phyloP scores from a whole-genome alignment of 2,329 filamentous ascomycete species.

The Aureobasidium pullulans region DNA sequence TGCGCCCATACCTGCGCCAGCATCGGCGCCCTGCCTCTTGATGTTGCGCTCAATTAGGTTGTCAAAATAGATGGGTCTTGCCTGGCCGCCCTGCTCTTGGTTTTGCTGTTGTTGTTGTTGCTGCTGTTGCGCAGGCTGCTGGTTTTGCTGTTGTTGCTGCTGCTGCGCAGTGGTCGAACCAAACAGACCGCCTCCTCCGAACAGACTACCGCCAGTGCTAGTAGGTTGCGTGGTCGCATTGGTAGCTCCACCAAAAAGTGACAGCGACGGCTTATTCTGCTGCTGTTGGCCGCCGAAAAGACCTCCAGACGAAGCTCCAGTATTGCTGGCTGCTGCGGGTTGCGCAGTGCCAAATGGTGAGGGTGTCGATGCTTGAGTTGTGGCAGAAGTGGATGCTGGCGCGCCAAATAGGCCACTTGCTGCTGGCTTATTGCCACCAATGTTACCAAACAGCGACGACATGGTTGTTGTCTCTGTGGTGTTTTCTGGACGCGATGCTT shows the following conservation, averaged over 20 bases:
- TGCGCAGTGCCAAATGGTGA: constrained; percentile 13
- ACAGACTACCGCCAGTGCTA: constrained; percentile 1
- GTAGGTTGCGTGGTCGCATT: neutral
- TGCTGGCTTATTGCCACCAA: constrained; percentile 10
- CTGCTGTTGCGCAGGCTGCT: neutral
- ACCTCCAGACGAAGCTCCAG: neutral
- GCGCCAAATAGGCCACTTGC: constrained; percentile 6
- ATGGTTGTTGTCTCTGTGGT: neutral
- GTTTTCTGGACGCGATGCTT: neutral
- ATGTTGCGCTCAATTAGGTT: constrained; percentile 56
- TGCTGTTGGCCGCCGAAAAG: neutral
- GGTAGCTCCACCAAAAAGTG: neutral
- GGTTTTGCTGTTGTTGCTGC: neutral
- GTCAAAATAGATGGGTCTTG: constrained; percentile 56
- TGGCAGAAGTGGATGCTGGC: constrained; percentile 1
- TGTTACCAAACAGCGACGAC: constrained; percentile 13
- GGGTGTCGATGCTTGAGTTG: neutral
- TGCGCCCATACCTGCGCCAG: constrained; percentile 36
- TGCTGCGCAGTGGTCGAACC: neutral
- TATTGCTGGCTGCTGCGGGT: neutral
- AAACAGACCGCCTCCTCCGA: constrained; percentile 13
- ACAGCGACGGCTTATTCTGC: neutral
- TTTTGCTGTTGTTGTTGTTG: neutral
- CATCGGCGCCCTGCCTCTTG: constrained; percentile 61
- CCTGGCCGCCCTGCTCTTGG: constrained; percentile 21